Evolutionary conservation across 805 yeast genomes (phyloP).

Genomic region (Kluyveromyces starmeri): DNA sequence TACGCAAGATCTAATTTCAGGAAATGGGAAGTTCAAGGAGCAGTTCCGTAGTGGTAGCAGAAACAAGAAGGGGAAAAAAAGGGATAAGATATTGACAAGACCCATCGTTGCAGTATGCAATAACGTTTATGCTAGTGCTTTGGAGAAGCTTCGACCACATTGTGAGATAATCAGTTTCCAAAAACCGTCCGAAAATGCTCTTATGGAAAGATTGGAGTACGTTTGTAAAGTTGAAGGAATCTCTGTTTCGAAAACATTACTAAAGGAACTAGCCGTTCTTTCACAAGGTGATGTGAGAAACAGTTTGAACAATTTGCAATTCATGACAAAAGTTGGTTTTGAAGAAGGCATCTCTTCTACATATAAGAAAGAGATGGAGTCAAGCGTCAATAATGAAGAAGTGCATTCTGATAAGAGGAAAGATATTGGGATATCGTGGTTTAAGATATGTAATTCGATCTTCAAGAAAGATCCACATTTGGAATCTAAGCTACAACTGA

Average conservation of each 20-base stretch:
- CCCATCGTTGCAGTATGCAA: conserved; percentile 93
- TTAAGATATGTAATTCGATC: conserved; percentile 47
- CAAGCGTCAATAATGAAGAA: not conserved
- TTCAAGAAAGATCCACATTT: conserved; percentile 44
- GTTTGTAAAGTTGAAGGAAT: conserved; percentile 51
- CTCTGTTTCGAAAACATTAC: conserved; percentile 36
- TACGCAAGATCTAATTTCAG: conserved; percentile 26
- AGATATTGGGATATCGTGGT: conserved; percentile 64
- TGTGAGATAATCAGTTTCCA: conserved; percentile 65
- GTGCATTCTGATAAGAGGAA: conserved; percentile 28
- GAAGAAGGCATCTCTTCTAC: too few species aligned
- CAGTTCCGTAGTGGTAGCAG: conserved; percentile 15
- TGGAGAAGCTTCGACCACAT: conserved; percentile 64
- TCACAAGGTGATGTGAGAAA: conserved; percentile 81
- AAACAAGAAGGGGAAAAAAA: conserved; percentile 26
- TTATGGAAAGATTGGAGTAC: conserved; percentile 39
- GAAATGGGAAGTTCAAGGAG: conserved; percentile 8
- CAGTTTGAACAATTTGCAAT: conserved; percentile 76
- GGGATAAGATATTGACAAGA: conserved; percentile 45
- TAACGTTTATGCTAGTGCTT: conserved; percentile 65
- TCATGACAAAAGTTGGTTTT: conserved; percentile 26
- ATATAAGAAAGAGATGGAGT: not conserved
- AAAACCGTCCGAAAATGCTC: conserved; percentile 43
- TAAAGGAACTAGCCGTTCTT: conserved; percentile 58
- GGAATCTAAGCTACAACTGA: conserved; percentile 41